Evolutionary conservation across 2,329 filamentous ascomycete genomes (phyloP).

Genomic region (Hypoxylon sp.): DNA sequence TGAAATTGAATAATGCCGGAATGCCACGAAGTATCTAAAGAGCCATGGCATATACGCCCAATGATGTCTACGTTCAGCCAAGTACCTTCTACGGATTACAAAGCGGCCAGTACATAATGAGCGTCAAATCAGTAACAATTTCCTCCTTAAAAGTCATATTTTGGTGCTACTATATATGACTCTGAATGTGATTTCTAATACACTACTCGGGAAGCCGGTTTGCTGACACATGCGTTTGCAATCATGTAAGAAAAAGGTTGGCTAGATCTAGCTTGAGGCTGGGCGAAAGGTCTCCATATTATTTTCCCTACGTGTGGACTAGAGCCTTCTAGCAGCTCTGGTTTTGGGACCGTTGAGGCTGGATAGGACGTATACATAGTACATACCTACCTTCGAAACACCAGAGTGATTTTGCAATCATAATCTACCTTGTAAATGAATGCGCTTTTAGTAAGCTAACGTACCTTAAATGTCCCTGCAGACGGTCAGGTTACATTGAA

Average conservation of each 20-base stretch:
- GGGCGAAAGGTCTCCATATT: background rate
- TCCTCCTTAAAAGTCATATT: background rate
- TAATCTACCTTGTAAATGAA: background rate
- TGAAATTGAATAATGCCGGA: background rate
- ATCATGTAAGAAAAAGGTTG: background rate
- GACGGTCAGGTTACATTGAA: background rate
- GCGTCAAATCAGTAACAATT: background rate
- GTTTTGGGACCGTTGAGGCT: background rate
- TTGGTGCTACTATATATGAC: background rate
- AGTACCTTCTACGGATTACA: background rate
- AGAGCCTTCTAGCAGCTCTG: background rate
- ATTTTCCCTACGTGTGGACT: background rate
- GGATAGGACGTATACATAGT: background rate
- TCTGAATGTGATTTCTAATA: background rate
- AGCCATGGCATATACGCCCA: background rate
- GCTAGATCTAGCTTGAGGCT: background rate
- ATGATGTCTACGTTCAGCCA: background rate
- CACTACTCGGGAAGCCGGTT: background rate
- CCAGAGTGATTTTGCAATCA: background rate
- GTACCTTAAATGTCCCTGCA: background rate
- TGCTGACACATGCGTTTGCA: background rate
- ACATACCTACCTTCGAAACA: background rate
- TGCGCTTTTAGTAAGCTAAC: background rate
- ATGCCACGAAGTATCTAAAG: background rate
- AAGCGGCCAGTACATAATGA: background rate